Base-by-base conservation (phyloP, 2,329 filamentous ascomycete species). In the Fusarium concolor region DNA sequence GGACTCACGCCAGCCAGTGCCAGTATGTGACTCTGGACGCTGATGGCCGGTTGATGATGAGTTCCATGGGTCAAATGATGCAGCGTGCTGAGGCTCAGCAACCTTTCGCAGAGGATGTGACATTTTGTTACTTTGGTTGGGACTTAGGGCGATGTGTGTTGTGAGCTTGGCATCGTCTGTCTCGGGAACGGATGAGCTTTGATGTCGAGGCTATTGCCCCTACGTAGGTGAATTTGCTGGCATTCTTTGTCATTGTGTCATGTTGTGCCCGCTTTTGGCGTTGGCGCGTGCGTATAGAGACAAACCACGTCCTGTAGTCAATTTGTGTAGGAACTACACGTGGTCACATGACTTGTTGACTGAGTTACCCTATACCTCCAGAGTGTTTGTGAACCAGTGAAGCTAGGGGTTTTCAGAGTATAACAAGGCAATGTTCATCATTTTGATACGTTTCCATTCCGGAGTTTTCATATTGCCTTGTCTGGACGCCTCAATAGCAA, bases 11-110 rank as follows among this genome's bases (percentile, higher is more conserved):
- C 93, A 96, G 75, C 87, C 68, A 24, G 86, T 85, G 3, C 87
- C 86, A 2, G 90, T 84, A 5, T 82, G 80, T 61, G 88, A 89
- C 62, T 95, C 91, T 41, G 92, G 88, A 39, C 89, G 86, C 79
- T 97, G 94, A 76, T 97, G 93, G 44, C 92, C 92, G 1, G 90
- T 90, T 8, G 90, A 89, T 14, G 89, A 87, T 15, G 89, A 90
- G 79, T 93, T 93, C 89, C 89, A 92, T 7, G 88, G 84, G 77
- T 92, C 90, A 72, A 90, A 91, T 61, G 75, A 74, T 35, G 79
- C 78, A 26, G 79, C 77, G 73, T 79, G 77, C 35, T 74, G 76
- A 22, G 85, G 83, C 47, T 82, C 75, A 20, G 82, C 79, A 31
- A 79, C 77, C 61, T 74, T 79, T 57, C 76, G 66, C 1, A 37